Evolutionary conservation across 192 early-diverging fungal genomes (phyloP), one percentile per base, ranked within the genome.

Genomic region (Linnemannia hyalina): DNA sequence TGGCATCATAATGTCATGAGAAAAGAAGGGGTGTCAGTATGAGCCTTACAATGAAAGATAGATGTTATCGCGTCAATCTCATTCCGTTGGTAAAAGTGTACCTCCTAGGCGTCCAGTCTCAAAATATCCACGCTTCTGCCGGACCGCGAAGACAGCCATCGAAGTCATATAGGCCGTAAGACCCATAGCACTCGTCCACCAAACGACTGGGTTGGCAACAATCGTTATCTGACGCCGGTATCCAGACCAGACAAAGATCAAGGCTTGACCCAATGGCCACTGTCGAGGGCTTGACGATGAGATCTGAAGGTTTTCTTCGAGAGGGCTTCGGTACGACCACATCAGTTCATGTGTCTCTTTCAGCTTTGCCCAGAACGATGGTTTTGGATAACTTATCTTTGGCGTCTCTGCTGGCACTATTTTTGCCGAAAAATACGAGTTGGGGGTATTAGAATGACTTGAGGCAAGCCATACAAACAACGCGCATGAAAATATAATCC

Each of bases 231-330:
- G 82, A 22, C 77, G 72, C 44, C 90, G 85, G 63, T 87, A 79
- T 1, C 90, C 90, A 46, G 94, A 93, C 91, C 92, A 96, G 82
- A 95, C 97, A 0, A 93, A 93, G 74, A 98, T 97, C 41, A 96
- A 95, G 35, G 94, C 90, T 60, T 93, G 89, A 49, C 96, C 92
- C 78, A 97, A 90, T 7, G 95, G 97, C 98, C 98, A 98, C 29
- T 91, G 88, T 75, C 89, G 88, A 22, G 98, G 97, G 2, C 92
- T 88, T 36, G 97, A 97, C 44, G 96, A 32, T 85, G 96, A 97
- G 26, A 96, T 95, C 82, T 97, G 96, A 29, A 93, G 60, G 16
- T 13, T 68, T 20, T 35, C 82, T 71, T 93, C 95, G 29, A 93
- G 95, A 36, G 97, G 89, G 15, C 90, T 94, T 72, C 92, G 90